Percentiles rank a stretch among this genome's conserved stretches.
Conservation (phyloP, 169 alveolate species). For the Plasmodium sp. region DNA sequence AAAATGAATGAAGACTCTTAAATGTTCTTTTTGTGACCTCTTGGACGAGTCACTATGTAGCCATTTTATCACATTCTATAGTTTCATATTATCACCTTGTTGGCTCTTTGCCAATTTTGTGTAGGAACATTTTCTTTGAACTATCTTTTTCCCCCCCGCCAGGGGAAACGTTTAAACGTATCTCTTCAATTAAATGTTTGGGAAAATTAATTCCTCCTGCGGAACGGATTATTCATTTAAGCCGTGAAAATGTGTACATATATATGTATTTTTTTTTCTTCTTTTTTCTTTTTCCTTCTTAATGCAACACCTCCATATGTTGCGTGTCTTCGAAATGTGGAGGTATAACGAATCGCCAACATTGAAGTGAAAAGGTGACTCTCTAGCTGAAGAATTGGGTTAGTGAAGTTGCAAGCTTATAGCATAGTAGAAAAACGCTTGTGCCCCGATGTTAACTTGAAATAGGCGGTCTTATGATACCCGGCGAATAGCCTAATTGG, state of each 20-base stretch:
- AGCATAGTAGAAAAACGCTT: background rate
- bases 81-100: background rate
- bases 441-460: background rate
- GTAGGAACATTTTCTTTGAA: background rate
- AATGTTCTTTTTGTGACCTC: background rate
- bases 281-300: background rate
- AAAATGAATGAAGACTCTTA: background rate
- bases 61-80: background rate
- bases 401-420: background rate
- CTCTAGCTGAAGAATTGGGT: background rate
- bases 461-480: background rate
- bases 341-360: background rate
- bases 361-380: background rate
- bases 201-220: background rate
- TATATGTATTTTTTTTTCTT: too few species aligned
- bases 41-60: background rate
- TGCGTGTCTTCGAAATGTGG: background rate
- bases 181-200: background rate
- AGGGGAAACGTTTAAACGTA: background rate
- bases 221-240: background rate
- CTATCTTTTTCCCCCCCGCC: background rate
- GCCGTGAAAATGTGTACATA: background rate
- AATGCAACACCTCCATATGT: background rate
- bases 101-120: background rate
- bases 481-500: background rate